These are phyloP conservation scores for Carallia pectinifolia DNA, from an alignment of 345 rosid genomes.

Conservation along the genomic window DNA sequence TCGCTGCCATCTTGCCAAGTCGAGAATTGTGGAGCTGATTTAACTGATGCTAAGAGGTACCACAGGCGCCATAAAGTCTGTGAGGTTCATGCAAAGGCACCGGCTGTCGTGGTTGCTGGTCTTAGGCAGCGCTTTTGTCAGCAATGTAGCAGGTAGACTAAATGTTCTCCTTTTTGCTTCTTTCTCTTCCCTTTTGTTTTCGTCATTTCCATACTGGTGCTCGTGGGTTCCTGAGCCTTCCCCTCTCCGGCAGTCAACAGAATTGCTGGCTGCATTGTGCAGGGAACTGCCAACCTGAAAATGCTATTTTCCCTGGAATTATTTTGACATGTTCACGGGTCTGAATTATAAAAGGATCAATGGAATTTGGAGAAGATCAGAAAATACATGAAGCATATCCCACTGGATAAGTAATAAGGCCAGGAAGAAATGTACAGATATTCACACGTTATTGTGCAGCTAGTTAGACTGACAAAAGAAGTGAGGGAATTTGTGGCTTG, in stretches of 20 bases:
- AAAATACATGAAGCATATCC: neutral
- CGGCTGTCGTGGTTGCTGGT: slow-evolving; percentile 57
- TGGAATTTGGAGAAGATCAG: too few relatives aligned
- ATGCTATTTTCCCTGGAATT: too few relatives aligned
- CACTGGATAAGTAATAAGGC: neutral
- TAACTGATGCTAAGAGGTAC: slow-evolving; percentile 68
- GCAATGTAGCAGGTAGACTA: slow-evolving; percentile 92
- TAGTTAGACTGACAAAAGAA: neutral
- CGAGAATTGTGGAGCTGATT: slow-evolving; percentile 59
- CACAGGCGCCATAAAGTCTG: slow-evolving; percentile 88
- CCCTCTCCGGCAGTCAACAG: too few relatives aligned
- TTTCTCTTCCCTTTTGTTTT: neutral
- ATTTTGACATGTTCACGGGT: too few relatives aligned
- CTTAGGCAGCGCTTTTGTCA: slow-evolving; percentile 82
- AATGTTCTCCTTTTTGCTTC: neutral
- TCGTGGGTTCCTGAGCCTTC: too few relatives aligned
- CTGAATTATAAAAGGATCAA: too few relatives aligned
- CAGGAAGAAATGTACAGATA: too few relatives aligned
- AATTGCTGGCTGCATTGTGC: too few relatives aligned
- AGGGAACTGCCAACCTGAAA: too few relatives aligned
- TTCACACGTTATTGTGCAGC: neutral
- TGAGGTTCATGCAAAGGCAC: slow-evolving; percentile 76
- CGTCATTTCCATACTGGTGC: neutral
- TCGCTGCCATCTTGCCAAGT: slow-evolving; percentile 61
- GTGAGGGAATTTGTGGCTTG: neutral